Base-by-base conservation (phyloP, 169 alveolate genomes). In the Cryptosporidium meleagridis region DNA sequence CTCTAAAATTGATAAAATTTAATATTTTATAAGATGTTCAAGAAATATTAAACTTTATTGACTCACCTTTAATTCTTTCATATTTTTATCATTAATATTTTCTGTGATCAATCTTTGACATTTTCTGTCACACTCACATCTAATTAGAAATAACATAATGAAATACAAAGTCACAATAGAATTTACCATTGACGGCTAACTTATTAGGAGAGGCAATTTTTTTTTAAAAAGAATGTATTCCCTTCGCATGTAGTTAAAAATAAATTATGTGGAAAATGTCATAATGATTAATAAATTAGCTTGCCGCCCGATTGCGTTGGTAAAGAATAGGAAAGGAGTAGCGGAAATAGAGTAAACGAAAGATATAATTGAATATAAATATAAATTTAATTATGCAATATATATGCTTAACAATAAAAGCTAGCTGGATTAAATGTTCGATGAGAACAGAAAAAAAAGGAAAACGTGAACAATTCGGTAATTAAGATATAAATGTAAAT, bases 21-120 rank as follows among this genome's bases (percentile, higher is more conserved):
- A 65, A 65, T 4, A 35, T 65, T 65, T 8, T 23, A 59, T 55
- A 16, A n/a, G 1, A 9, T 23, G 6, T n/a, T n/a, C n/a, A n/a
- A n/a, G n/a, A n/a, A n/a, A n/a, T n/a, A n/a, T n/a, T 16, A 18
- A 16, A 10, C 2, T 18, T 31, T 2, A 37, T 29, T 33, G 48
- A 65, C 72, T 37, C 12, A 65, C 72, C 72, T 65, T 65, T 31
- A 65, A n/a, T 65, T 65, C 51, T n/a, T 65, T 37, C 26, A n/a
- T 5, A 16, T 33, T 33, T 0, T 29, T 65, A 3, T 29, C 21
- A 31, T 21, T 3, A 12, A 21, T 37, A 14, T 53, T 39, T 14
- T 65, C 72, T n/a, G 44, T 16, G 51, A 65, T 33, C 31, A 65
- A 33, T 29, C 4, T 37, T 37, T 31, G 23, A 29, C 72, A 65